Percentiles rank a stretch among this genome's conserved stretches.
Conservation (phyloP, 192 early-diverging fungal species). For the Coemansia sp. region DNA sequence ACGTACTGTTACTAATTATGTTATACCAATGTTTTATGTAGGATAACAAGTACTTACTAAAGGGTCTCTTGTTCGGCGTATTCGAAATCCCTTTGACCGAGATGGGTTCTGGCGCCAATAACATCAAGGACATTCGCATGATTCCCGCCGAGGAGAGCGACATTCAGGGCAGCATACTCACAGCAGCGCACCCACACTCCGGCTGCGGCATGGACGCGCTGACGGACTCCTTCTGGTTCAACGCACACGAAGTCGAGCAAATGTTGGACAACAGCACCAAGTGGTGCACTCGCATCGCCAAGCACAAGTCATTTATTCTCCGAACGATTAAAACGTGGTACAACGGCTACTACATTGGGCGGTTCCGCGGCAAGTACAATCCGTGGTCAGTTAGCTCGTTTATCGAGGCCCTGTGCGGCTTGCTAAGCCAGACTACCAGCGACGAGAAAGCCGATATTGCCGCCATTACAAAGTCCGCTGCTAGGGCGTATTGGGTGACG, state of each 20-base stretch:
- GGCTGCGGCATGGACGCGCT: slow-evolving; percentile 31
- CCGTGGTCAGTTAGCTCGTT: slow-evolving; percentile 10
- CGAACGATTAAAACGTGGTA: slow-evolving; percentile 23
- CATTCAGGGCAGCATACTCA: slow-evolving; percentile 27
- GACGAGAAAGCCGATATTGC: not conserved
- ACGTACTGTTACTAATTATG: not conserved
- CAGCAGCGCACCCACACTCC: slow-evolving; percentile 22
- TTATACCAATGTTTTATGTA: not conserved
- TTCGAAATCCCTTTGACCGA: slow-evolving; percentile 47
- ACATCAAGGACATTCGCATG: slow-evolving; percentile 47
- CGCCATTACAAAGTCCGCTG: slow-evolving; percentile 5
- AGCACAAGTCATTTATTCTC: slow-evolving; percentile 22
- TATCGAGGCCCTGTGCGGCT: slow-evolving; percentile 9
- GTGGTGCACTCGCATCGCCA: slow-evolving; percentile 5
- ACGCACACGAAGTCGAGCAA: slow-evolving; percentile 23
- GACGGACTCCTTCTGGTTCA: slow-evolving; percentile 42
- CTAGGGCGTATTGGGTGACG: slow-evolving; percentile 21
- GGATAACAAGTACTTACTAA: slow-evolving; percentile 21
- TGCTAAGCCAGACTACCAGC: slow-evolving; percentile 7
- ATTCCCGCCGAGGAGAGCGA: slow-evolving; percentile 33
- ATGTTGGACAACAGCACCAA: slow-evolving; percentile 38
- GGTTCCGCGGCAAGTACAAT: slow-evolving; percentile 23
- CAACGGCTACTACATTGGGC: slow-evolving; percentile 36
- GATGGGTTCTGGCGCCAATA: slow-evolving; percentile 44
- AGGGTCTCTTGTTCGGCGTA: slow-evolving; percentile 39